Evolutionary conservation across 768 basidiomycete species (phyloP).

Genomic region (Panus rudis): DNA sequence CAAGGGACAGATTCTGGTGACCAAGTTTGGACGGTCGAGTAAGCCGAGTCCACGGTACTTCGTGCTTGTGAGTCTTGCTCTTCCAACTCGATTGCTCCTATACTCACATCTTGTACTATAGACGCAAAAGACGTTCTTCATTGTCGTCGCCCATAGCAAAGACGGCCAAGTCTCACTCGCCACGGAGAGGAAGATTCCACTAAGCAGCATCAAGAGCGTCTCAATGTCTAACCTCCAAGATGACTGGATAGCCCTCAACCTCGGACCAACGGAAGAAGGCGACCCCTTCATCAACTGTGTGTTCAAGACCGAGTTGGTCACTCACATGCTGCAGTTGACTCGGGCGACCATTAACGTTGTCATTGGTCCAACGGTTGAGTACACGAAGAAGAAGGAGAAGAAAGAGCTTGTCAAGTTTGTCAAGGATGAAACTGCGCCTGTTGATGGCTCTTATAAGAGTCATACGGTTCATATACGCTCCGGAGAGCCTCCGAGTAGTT

Average conservation of each 20-base stretch:
- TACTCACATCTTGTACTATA: constrained; percentile 21
- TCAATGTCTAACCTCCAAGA: constrained; percentile 86
- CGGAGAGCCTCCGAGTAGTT: constrained; percentile 78
- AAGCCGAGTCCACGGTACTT: constrained; percentile 89
- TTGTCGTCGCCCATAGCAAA: constrained; percentile 55
- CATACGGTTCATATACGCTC: constrained; percentile 82
- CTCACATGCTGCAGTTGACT: constrained; percentile 76
- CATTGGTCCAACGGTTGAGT: constrained; percentile 80
- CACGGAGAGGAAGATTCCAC: constrained; percentile 82
- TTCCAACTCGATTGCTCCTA: not conserved
- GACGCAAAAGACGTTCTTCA: constrained; percentile 83
- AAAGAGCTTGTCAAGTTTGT: constrained; percentile 77
- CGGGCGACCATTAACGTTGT: constrained; percentile 66
- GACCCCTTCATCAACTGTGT: constrained; percentile 87
- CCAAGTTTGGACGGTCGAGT: constrained; percentile 81
- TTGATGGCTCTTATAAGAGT: constrained; percentile 88
- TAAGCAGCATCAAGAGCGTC: constrained; percentile 82
- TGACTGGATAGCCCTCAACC: constrained; percentile 89
- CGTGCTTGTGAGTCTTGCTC: constrained; percentile 59
- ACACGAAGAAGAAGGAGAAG: constrained; percentile 97
- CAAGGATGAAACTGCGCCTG: constrained; percentile 79
- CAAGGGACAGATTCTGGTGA: constrained; percentile 73
- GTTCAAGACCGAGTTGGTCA: constrained; percentile 93
- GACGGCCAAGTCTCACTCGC: constrained; percentile 52
- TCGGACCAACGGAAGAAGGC: constrained; percentile 79